phyloP scores from a whole-genome alignment of 2,329 filamentous ascomycete species.

The Ophiostoma himal-ulmi region DNA sequence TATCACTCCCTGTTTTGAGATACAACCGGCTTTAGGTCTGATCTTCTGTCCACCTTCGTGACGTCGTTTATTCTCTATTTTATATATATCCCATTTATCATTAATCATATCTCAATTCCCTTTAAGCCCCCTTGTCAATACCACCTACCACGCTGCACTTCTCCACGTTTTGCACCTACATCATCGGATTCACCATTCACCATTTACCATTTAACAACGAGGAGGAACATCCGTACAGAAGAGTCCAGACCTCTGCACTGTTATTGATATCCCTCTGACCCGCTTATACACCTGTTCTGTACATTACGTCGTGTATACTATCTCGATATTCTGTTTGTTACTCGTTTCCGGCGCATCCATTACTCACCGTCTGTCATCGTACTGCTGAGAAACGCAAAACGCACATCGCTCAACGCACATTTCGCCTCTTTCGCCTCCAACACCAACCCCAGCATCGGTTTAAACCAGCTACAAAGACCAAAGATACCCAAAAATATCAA shows the following conservation, averaged over 20 bases:
- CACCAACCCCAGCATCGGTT: not conserved
- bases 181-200: not conserved
- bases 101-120: not conserved
- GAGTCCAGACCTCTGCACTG: not conserved
- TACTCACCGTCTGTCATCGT: not conserved
- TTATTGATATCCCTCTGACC: not conserved
- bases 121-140: not conserved
- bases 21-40: conserved; percentile 1
- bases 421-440: not conserved
- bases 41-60: not conserved
- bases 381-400: too few species aligned
- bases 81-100: not conserved
- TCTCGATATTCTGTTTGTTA: not conserved
- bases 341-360: conserved; percentile 5
- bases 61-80: not conserved
- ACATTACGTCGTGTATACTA: not conserved
- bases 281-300: not conserved
- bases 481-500: not conserved
- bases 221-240: not conserved
- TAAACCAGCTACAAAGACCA: not conserved
- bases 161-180: not conserved
- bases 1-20: not conserved
- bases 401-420: too few species aligned
- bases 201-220: not conserved
- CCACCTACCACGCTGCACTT: not conserved